Base-by-base conservation (phyloP, 1,284 basidiomycete species). In the Vanrija humicola region DNA sequence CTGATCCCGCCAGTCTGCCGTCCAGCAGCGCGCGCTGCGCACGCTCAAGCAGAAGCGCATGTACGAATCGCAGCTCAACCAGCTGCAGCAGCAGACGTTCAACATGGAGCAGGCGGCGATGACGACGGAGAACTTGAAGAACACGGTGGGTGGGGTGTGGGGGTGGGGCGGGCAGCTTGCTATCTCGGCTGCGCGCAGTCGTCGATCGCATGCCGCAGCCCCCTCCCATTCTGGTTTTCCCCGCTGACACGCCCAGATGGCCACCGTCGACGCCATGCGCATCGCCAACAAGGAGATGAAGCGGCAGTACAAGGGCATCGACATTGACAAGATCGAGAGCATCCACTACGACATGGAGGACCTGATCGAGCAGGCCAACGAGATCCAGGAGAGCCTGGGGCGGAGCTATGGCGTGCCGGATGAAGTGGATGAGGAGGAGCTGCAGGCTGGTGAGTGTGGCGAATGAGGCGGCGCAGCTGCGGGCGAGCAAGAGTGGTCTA, bases 331-430 rank as follows among this genome's bases (percentile, higher is more conserved):
- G 84, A 98, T 99, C 67, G 96, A 98, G 82, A 87, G 81, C 67
- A 90, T 95, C 68, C 92, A 96, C 72, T 92, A 88, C 74, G 95
- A 99, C 59, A 98, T 99, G 94, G 93, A 98, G 72, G 96, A 98
- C 61, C 75, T 98, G 56, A 81, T 99, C 59, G 96, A 98, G 68
- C 90, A 95, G 74, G 91, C 94, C 3, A 98, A 97, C 71, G 95
- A 98, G 74, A 92, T 99, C 50, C 95, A 98, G 72, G 95, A 98
- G 74, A 86, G 88, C 38, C 79, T 99, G 40, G 90, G 89, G 10
- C 82, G 95, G 60, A 95, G 90, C 34, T 99, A 98, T 74, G 91
- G 88, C 26, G 90, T 98, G 0, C 95, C 95, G 15, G 96, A 99
- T 65, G 96, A 98, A 74, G 82, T 99, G 45, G 96, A 99, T 78